These are phyloP conservation scores for Huntiella decipiens DNA, from an alignment of 2,329 filamentous ascomycete genomes.

Conservation along the genomic window DNA sequence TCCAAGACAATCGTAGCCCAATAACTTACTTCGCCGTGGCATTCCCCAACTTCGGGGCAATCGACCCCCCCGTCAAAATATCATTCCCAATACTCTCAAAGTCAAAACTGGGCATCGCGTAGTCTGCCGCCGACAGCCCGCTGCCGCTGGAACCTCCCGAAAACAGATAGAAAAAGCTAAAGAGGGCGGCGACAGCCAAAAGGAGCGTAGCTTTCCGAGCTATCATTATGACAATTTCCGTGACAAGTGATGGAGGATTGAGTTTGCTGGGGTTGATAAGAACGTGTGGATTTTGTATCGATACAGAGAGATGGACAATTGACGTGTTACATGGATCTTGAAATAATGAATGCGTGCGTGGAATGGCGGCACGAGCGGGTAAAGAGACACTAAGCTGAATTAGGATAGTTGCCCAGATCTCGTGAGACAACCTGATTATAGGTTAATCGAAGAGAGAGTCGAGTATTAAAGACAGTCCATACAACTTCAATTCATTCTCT, in stretches of 20 bases:
- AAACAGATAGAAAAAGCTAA: conserved; percentile 40
- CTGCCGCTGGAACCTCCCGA: conserved; percentile 22
- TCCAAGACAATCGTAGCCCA: neutral
- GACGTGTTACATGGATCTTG: no score
- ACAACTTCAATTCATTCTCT: no score
- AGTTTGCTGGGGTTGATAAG: no score
- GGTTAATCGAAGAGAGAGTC: no score
- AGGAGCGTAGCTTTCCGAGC: conserved; percentile 34
- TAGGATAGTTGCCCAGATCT: no score
- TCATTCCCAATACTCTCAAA: conserved; percentile 25
- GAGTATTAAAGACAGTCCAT: no score
- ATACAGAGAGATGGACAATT: neutral
- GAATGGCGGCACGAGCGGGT: no score
- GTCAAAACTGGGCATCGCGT: conserved; percentile 17
- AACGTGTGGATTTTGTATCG: neutral
- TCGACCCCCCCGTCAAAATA: conserved; percentile 47
- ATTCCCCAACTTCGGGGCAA: conserved; percentile 67
- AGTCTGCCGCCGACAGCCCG: conserved; percentile 7
- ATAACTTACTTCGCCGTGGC: conserved; percentile 51
- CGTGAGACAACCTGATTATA: no score
- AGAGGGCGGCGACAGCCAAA: conserved; percentile 34
- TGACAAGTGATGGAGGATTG: no score
- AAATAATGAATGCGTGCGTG: no score
- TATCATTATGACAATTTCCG: conserved; percentile 20
- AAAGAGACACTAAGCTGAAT: no score